phyloP scores from a whole-genome alignment of 2,329 filamentous ascomycete genomes.

The Polychaeton citri region DNA sequence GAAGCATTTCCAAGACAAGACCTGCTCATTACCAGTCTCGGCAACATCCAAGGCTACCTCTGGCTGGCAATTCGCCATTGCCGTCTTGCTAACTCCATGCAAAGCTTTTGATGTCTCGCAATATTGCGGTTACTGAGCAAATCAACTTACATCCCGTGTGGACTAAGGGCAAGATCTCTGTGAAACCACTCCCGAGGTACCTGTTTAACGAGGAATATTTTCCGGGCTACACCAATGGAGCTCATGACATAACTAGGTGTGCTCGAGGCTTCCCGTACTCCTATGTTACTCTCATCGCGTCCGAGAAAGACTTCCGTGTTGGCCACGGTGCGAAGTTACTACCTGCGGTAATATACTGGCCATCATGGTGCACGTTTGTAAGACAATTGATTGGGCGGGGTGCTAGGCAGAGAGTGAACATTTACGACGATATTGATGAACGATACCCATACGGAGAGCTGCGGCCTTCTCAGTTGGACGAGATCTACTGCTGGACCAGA shows the following conservation, averaged over 20 bases:
- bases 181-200: slow-evolving; percentile 7
- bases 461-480: slow-evolving; percentile 6
- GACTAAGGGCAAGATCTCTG: slow-evolving; percentile 5
- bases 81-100: slow-evolving; percentile 15
- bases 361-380: slow-evolving; percentile 2
- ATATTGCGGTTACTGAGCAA: slow-evolving; percentile 6
- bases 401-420: background rate
- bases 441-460: slow-evolving; percentile 10
- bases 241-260: background rate
- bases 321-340: slow-evolving; percentile 4
- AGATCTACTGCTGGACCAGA: slow-evolving; percentile 4
- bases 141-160: slow-evolving; percentile 8
- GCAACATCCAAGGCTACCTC: background rate
- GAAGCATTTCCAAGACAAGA: too few relatives aligned
- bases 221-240: background rate
- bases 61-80: slow-evolving; percentile 2
- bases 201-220: slow-evolving; percentile 3
- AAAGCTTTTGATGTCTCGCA: slow-evolving; percentile 6
- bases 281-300: slow-evolving; percentile 5
- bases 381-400: background rate
- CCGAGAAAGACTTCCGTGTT: slow-evolving; percentile 7
- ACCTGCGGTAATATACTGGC: slow-evolving; percentile 3
- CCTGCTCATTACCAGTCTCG: too few relatives aligned
- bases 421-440: slow-evolving; percentile 2
- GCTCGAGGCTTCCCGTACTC: slow-evolving; percentile 6